These are phyloP conservation scores for Metschnikowia gelsemii DNA, from an alignment of 805 yeast genomes.

Conservation along the genomic window DNA sequence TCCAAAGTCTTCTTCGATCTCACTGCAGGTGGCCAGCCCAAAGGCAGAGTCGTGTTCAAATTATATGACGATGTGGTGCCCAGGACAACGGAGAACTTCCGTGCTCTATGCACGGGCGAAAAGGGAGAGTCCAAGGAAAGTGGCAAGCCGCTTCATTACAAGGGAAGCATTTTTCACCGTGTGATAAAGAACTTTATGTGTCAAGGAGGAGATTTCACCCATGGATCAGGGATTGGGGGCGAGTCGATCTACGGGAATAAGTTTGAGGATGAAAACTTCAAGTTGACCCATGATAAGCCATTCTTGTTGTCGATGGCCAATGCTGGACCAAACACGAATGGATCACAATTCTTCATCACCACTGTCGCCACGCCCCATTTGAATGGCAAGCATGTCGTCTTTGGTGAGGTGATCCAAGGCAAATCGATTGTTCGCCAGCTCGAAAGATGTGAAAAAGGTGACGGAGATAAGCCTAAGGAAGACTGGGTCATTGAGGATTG, in stretches of 20 bases:
- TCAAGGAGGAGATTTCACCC: slow-evolving; percentile 82
- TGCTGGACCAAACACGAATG: slow-evolving; percentile 98
- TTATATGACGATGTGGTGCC: slow-evolving; percentile 75
- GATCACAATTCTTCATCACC: slow-evolving; percentile 95
- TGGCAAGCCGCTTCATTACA: slow-evolving; percentile 71
- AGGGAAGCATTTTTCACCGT: slow-evolving; percentile 89
- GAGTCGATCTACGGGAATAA: slow-evolving; percentile 78
- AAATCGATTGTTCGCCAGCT: slow-evolving; percentile 75
- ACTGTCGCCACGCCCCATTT: slow-evolving; percentile 86
- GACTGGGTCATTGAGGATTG: slow-evolving; percentile 74
- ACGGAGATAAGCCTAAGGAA: slow-evolving; percentile 65
- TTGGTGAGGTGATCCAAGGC: slow-evolving; percentile 83
- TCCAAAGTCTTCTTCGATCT: slow-evolving; percentile 63
- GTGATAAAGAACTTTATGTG: slow-evolving; percentile 87
- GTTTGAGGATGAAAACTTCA: slow-evolving; percentile 89
- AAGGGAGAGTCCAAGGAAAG: slow-evolving; percentile 55
- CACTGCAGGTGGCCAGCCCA: slow-evolving; percentile 62
- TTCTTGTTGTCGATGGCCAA: slow-evolving; percentile 96
- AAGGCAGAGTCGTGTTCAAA: slow-evolving; percentile 80
- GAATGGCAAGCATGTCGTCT: slow-evolving; percentile 93
- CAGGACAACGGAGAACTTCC: slow-evolving; percentile 85
- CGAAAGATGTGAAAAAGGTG: slow-evolving; percentile 67
- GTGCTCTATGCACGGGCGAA: slow-evolving; percentile 87
- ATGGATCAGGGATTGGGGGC: slow-evolving; percentile 92
- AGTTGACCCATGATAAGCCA: slow-evolving; percentile 72